Base-by-base conservation (phyloP, 345 rosid species). In the Ailanthus altissimus region DNA sequence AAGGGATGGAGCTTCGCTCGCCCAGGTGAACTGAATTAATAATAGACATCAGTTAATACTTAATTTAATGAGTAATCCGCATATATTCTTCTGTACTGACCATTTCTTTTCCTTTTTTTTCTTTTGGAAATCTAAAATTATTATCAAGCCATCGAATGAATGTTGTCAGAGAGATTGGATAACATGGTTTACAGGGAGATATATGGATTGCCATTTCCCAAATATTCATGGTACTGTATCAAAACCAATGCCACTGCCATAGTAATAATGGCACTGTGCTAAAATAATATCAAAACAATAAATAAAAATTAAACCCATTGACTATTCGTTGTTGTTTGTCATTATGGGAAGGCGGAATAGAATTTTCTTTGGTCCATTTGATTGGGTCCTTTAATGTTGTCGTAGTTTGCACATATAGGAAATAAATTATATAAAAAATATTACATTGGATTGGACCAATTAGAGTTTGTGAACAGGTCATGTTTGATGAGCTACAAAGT, bases 331-430 rank as follows among this genome's bases (percentile, higher is more conserved):
- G 88, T 74, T 78, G 75, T 75, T 74, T 56, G 89, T 90, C 86
- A 49, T 72, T 75, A 77, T 83, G 85, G 87, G 71, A 56, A 72
- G 88, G 72, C 78, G 86, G 75, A 73, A 81, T 40, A 46, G 26
- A 63, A 54, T 81, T 84, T 61, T 85, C 87, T 36, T 0, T 6
- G 74, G 76, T 75, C 80, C 80, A 72, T 80, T 20, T 77, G 67
- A 81, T 82, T 80, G 86, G 87, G 77, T 86, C n/a, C n/a, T 47
- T 9, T 9, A 80, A 75, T 84, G 80, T 78, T 84, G 80, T 68
- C 90, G 84, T 84, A 76, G 81, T 78, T 77, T 75, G 77, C 83
- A 85, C 53, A 74, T 71, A 70, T 47, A 73, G 18, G 38, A 32
- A 54, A 62, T 26, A 26, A 4, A 20, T 38, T 32, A 5, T 18